Conservation (phyloP, 192 early-diverging fungal genomes). For the Coemansia sp. region DNA sequence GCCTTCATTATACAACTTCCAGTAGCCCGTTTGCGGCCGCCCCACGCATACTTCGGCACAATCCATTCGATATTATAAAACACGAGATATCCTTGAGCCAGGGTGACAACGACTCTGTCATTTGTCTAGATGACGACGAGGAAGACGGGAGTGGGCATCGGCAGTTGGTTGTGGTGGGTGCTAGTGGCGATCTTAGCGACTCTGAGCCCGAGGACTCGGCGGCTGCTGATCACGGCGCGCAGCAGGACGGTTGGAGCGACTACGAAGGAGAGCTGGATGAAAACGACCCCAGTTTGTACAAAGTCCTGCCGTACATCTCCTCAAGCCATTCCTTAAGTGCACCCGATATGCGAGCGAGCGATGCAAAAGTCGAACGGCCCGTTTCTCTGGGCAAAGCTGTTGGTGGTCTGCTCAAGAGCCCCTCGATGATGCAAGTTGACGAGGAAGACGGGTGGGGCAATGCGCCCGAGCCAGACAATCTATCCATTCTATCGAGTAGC, state of each 20-base stretch:
- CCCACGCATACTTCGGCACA: constrained; percentile 23
- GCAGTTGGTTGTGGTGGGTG: constrained; percentile 24
- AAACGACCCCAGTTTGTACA: constrained; percentile 52
- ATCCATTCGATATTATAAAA: constrained; percentile 52
- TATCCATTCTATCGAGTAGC: background rate
- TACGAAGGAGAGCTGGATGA: constrained; percentile 29
- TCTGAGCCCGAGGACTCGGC: constrained; percentile 17
- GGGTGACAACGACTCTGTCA: background rate
- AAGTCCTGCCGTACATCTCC: background rate
- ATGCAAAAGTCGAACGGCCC: background rate
- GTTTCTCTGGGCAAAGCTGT: background rate
- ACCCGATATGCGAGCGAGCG: background rate
- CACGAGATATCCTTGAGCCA: constrained; percentile 9
- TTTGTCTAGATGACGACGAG: background rate
- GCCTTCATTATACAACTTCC: background rate
- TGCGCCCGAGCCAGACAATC: background rate
- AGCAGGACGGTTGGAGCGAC: constrained; percentile 6
- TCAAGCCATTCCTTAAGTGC: background rate
- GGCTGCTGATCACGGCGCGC: background rate
- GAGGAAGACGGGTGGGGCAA: background rate
- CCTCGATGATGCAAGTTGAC: constrained; percentile 35
- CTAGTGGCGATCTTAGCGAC: constrained; percentile 15
- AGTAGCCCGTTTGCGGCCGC: constrained; percentile 41
- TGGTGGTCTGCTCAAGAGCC: background rate
- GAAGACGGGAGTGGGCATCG: background rate